Conservation (phyloP, 805 yeast species). For the Metschnikowia similis region DNA sequence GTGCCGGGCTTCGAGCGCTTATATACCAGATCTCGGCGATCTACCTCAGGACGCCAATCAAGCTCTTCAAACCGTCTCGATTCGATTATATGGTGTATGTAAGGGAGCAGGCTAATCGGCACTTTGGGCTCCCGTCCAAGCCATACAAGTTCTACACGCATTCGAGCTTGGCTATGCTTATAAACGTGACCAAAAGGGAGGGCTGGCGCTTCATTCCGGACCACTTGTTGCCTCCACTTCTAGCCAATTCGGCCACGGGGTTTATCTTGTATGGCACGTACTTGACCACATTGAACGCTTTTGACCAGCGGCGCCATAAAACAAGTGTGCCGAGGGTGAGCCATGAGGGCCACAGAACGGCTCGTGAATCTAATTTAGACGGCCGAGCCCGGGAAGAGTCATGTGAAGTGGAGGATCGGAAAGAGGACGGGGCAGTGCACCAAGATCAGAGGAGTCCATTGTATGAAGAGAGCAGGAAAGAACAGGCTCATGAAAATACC, state of each 20-base stretch:
- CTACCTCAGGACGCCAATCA: constrained; percentile 77
- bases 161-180: constrained; percentile 70
- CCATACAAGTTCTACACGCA: constrained; percentile 63
- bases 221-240: constrained; percentile 77
- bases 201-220: constrained; percentile 90
- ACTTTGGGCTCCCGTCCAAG: constrained; percentile 39
- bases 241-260: constrained; percentile 90
- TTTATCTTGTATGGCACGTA: constrained; percentile 81
- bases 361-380: no score
- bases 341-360: no score
- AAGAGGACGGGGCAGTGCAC: no score
- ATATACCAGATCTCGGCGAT: constrained; percentile 74
- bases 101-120: constrained; percentile 46
- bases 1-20: constrained; percentile 83
- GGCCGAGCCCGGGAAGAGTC: no score
- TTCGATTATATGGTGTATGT: constrained; percentile 79
- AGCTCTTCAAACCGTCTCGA: constrained; percentile 84
- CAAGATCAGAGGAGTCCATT: no score
- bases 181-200: constrained; percentile 64
- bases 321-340: neutral
- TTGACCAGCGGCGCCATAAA: constrained; percentile 11
- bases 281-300: constrained; percentile 46
- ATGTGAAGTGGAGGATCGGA: no score
- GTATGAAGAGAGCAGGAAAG: no score
- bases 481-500: no score